phyloP scores from a whole-genome alignment of 306 rosid genomes.

The Amphicarpaea edgeworthii region DNA sequence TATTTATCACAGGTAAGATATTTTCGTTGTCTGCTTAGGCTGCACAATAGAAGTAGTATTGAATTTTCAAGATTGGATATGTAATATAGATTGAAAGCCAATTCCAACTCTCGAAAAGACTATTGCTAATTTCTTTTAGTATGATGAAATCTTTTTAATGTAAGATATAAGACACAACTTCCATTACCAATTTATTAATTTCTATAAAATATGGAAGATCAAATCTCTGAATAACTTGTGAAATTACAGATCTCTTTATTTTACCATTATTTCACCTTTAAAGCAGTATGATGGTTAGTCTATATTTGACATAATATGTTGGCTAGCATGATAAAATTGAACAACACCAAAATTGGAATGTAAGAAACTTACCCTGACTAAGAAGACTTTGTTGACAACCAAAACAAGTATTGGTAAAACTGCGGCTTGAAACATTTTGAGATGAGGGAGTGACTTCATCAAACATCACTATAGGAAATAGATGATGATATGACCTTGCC shows the following conservation, averaged over 20 bases:
- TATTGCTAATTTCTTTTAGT: constrained; percentile 24
- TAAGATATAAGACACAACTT: constrained; percentile 27
- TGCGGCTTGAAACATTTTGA: constrained; percentile 56
- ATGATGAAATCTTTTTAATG: not conserved
- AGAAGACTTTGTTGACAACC: constrained; percentile 89
- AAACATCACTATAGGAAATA: constrained; percentile 92
- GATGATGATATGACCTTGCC: constrained; percentile 98
- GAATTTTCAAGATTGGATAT: constrained; percentile 20
- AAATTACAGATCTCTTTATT: constrained; percentile 29
- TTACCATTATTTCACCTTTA: constrained; percentile 28
- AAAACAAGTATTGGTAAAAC: constrained; percentile 68
- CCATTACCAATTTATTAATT: constrained; percentile 22
- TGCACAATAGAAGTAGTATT: constrained; percentile 14
- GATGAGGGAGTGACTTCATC: constrained; percentile 73
- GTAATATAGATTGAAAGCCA: constrained; percentile 23
- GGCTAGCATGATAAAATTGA: constrained; percentile 22
- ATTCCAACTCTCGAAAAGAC: constrained; percentile 1
- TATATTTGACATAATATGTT: constrained; percentile 24
- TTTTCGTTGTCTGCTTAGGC: constrained; percentile 5
- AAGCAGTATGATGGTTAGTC: constrained; percentile 19
- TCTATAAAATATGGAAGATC: constrained; percentile 6
- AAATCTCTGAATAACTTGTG: constrained; percentile 2
- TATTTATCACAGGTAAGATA: constrained; percentile 10
- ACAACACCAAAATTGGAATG: constrained; percentile 22
- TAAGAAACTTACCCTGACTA: constrained; percentile 63